Base-by-base conservation (phyloP, 192 early-diverging fungal species). In the Entomortierella lignicola region DNA sequence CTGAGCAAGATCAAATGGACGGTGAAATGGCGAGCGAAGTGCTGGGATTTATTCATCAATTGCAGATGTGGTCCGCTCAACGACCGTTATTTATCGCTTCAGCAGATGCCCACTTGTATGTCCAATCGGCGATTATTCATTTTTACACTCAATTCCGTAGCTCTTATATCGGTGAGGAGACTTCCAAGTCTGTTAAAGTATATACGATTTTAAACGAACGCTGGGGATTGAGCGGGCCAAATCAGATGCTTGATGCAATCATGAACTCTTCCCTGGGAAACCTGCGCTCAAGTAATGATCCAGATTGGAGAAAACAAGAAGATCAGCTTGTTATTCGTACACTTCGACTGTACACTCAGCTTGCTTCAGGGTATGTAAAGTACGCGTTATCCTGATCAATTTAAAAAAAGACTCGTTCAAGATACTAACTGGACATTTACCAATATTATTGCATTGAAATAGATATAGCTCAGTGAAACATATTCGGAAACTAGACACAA, bases 61-160 rank as follows among this genome's bases (percentile, higher is more conserved):
- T 88, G 48, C 85, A 91, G 59, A 83, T 85, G 55, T 86, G 77
- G 75, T 75, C 63, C 18, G 39, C 66, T 13, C 82, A 72, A 50
- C 56, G 91, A 32, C 81, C 90, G 18, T 81, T 82, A 34, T 72
- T 79, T 43, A 82, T 89, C 11, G 84, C 84, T 0, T 81, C 82
- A 7, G 66, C 82, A 2, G 84, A 85, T 2, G 71, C 82, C n/a
- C 85, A 86, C 69, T 87, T 90, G 59, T 85, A 89, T 47, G 83
- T 97, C 2, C 93, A 96, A 71, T 83, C 90, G 44, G 90, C 94
- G 12, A 89, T 97, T 61, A 59, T 95, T n/a, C 91, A 91, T 70
- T 89, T 96, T 59, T 93, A 93, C 72, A 85, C 84, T 8, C 83
- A 86, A 52, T 96, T 97, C 77, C 85, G 92, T 13, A 91, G 92